Evolutionary conservation across 2,329 filamentous ascomycete species (phyloP), one percentile per base, ranked within the genome.

Genomic region (Fusarium chuoi): DNA sequence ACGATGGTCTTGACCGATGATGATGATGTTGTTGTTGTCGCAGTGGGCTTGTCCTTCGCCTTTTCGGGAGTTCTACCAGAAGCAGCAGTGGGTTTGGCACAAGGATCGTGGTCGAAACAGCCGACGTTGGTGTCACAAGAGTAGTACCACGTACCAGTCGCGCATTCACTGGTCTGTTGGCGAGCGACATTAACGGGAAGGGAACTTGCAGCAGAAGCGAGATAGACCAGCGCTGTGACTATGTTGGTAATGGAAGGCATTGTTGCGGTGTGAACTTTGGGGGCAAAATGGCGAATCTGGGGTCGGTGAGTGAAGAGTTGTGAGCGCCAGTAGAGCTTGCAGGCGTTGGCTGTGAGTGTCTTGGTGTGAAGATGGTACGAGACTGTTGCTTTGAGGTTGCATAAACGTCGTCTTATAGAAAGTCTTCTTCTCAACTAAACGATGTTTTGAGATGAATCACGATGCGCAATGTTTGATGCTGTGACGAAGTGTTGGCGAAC

Each of bases 171-270:
- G 18, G 48, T 17, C 36, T 60, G 54, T 52, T 71, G 54, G 28
- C 69, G 68, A 35, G 68, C 58, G 33, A 57, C 26, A 15, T 55
- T 28, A 7, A 60, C 38, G 8, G 70, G 68, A 35, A 72, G 44
- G 17, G 68, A 42, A 42, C 35, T 72, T 11, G 46, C 49, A 6
- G 49, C 41, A 39, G 68, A 54, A 22, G 59, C 56, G 51, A 72
- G 42, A 60, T 38, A 71, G 3, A 60, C 35, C 42, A 72, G 11
- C 8, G 58, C 44, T 5, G 57, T 58, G 45, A 69, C 33, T 13
- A 62, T 58, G 38, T 38, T 65, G 24, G 41, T 26, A 44, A 73
- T 35, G n/a, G 42, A 72, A 65, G 64, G 68, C 70, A 73, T 73
- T 54, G 14, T 65, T 56, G 35, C 28, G 24, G n/a, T 44, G 17